Evolutionary conservation across 1,284 basidiomycete species (phyloP), one percentile per base, ranked within the genome.

Genomic region (Tremellales sp.): DNA sequence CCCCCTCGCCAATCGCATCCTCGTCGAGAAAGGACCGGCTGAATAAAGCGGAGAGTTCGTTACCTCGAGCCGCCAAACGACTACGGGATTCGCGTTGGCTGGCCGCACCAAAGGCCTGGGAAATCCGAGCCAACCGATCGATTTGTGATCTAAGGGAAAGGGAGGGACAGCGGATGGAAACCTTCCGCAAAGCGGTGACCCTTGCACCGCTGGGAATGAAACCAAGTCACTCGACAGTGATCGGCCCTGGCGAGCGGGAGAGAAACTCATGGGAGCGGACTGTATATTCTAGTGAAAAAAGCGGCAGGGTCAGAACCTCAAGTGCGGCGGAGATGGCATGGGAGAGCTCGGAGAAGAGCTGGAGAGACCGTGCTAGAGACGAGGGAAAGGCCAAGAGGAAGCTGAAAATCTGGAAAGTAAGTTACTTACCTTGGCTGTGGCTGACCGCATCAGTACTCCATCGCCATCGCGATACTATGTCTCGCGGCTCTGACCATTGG

Each of bases 401-500:
- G 37, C 42, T 51, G 48, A 48, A 41, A 43, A 42, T 25, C 24
- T 29, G 53, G 48, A 54, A 51, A 47, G 51, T 64, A 40, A 51
- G 61, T 53, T 19, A 34, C 43, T 33, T 10, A 18, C 31, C 12
- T 40, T n/a, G 14, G 5, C 16, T 18, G 13, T 5, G 21, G 36
- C 44, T 51, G 51, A 54, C 40, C n/a, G 21, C 10, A 21, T 48
- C 10, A 53, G 54, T 50, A 51, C 37, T 26, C 45, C 28, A 54
- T 62, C 18, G 42, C 60, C 18, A 40, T 65, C 13, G 33, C 57
- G n/a, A 36, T 58, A 14, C 28, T 70, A 19, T 21, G 51, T 13
- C 41, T 68, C 7, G 57, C 60, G 8, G 54, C 58, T 4, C 40
- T 65, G 13, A 54, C 53, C 3, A 53, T 66, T 35, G 68, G 58